A percentile compares a stretch with the other conserved stretches of the same genome.
These are phyloP conservation scores for Aspergillus tubingensis DNA, from an alignment of 2,329 filamentous ascomycete genomes.

Conservation along the genomic window DNA sequence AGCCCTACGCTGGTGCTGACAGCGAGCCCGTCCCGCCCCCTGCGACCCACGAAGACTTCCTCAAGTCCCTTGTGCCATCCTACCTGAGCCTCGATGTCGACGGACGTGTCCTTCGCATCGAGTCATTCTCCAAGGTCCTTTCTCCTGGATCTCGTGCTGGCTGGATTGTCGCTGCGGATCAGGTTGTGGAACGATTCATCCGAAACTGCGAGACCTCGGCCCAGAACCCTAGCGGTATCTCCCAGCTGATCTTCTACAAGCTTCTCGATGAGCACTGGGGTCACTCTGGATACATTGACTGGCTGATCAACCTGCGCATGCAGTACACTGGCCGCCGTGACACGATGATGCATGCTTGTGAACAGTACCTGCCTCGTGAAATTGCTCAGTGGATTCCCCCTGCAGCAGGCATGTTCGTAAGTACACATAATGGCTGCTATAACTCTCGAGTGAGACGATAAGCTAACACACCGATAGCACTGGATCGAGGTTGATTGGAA, in stretches of 20 bases:
- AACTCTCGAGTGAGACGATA: not conserved
- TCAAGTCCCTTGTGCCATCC: conserved; percentile 71
- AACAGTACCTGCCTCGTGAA: conserved; percentile 70
- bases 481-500: conserved; percentile 52
- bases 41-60: conserved; percentile 68
- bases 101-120: conserved; percentile 84
- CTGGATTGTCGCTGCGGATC: conserved; percentile 85
- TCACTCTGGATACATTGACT: conserved; percentile 83
- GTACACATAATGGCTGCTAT: conserved; percentile 37
- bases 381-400: conserved; percentile 80
- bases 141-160: conserved; percentile 78
- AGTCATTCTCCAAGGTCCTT: conserved; percentile 91
- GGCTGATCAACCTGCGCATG: conserved; percentile 78
- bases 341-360: conserved; percentile 75
- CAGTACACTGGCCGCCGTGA: conserved; percentile 82
- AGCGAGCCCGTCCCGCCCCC: conserved; percentile 58
- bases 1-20: conserved; percentile 65
- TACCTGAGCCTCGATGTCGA: conserved; percentile 79
- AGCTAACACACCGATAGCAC: conserved; percentile 34
- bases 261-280: conserved; percentile 93
- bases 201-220: conserved; percentile 80
- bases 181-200: conserved; percentile 79
- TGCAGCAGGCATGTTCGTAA: conserved; percentile 90
- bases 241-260: conserved; percentile 82
- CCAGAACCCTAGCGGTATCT: conserved; percentile 82